These are phyloP conservation scores for Xylariaceae sp. DNA, from an alignment of 2,329 filamentous ascomycete genomes.

Conservation along the genomic window DNA sequence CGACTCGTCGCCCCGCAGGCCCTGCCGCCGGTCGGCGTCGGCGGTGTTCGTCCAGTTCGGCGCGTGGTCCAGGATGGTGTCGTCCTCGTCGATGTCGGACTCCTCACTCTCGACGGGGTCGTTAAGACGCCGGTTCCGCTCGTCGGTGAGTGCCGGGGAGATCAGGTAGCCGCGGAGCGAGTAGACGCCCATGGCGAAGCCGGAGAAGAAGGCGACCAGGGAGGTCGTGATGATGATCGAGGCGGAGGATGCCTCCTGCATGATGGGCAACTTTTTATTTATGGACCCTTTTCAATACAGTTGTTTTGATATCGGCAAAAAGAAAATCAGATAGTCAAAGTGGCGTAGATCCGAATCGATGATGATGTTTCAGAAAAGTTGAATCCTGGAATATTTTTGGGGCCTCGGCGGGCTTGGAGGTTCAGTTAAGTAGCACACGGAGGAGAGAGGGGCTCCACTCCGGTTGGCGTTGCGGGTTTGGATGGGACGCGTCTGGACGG, in stretches of 20 bases:
- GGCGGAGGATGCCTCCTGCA: constrained; percentile 5
- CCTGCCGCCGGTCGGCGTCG: constrained; percentile 56
- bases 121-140: constrained; percentile 50
- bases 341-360: too few relatives aligned
- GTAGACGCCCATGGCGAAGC: constrained; percentile 79
- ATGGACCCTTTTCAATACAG: background rate
- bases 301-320: background rate
- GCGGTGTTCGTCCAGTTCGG: constrained; percentile 60
- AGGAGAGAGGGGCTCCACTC: background rate
- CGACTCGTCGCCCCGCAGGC: constrained; percentile 37
- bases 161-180: constrained; percentile 56
- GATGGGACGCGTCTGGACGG: background rate
- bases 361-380: too few relatives aligned
- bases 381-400: too few relatives aligned
- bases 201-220: constrained; percentile 66
- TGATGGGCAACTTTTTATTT: background rate
- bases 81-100: constrained; percentile 60
- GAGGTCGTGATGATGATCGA: constrained; percentile 63
- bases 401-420: too few relatives aligned
- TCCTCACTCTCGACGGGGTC: constrained; percentile 65
- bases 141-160: constrained; percentile 49
- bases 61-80: constrained; percentile 57
- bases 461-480: background rate
- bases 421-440: background rate
- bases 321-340: too few relatives aligned